Conservation (phyloP, 305 asterid species). For the Solanum hybrid region DNA sequence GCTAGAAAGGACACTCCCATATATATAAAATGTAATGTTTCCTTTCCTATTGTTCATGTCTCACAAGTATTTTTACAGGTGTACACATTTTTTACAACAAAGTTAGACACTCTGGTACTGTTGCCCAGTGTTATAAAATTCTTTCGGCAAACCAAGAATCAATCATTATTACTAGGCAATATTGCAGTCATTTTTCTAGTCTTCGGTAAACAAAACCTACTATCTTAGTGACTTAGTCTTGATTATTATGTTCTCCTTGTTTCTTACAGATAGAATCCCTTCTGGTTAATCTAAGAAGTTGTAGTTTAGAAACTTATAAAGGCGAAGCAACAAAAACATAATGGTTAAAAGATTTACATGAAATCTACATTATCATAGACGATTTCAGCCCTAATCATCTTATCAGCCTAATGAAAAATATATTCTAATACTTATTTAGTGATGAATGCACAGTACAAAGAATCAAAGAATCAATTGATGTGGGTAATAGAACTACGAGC, state of each 20-base stretch:
- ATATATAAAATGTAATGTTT: neutral
- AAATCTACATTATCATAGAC: too few species aligned
- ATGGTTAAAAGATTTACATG: neutral
- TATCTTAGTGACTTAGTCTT: slow-evolving; percentile 5
- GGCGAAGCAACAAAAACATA: too few species aligned
- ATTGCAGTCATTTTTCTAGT: slow-evolving; percentile 69
- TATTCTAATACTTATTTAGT: too few species aligned
- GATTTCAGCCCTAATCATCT: too few species aligned
- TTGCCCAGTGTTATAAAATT: slow-evolving; percentile 59
- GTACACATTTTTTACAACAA: slow-evolving; percentile 66
- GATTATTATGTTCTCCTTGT: slow-evolving; percentile 40
- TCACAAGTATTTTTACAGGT: slow-evolving; percentile 22
- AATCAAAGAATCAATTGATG: too few species aligned
- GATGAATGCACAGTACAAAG: too few species aligned
- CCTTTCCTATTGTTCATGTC: neutral
- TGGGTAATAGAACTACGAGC: too few species aligned
- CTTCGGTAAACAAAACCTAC: slow-evolving; percentile 40
- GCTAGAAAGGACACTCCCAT: slow-evolving; percentile 24
- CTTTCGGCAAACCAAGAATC: slow-evolving; percentile 36
- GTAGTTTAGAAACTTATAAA: too few species aligned
- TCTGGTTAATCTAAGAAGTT: too few species aligned
- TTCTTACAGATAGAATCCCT: slow-evolving; percentile 39
- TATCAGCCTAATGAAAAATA: too few species aligned
- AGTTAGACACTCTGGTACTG: slow-evolving; percentile 56
- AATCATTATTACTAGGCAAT: slow-evolving; percentile 50